Percentiles rank a stretch among this genome's conserved stretches.
Evolutionary conservation across 208 protist genomes (phyloP).

Genomic region (Crithidia bombi): DNA sequence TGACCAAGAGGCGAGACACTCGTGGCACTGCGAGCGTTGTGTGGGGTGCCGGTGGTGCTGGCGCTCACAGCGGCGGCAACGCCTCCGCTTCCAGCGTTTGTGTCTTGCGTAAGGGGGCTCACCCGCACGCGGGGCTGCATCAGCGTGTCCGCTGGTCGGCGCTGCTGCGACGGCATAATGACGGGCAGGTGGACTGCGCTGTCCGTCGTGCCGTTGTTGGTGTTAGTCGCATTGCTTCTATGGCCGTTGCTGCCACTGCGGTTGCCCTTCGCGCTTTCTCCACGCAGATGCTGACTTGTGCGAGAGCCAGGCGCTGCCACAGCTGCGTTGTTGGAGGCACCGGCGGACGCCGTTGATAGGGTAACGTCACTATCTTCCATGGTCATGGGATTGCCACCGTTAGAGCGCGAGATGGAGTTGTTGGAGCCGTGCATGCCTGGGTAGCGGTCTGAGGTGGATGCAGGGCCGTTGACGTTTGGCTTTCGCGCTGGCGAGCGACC

Average conservation of each 20-base stretch:
- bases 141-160: conserved; percentile 4
- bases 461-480: background rate
- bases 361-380: background rate
- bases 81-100: too few relatives aligned
- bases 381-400: conserved; percentile 10
- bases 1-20: background rate
- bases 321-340: background rate
- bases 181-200: conserved; percentile 9
- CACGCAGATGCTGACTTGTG: background rate
- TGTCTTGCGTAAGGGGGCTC: conserved; percentile 6
- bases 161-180: conserved; percentile 19
- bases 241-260: background rate
- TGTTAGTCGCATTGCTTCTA: conserved; percentile 1
- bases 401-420: background rate
- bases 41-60: background rate
- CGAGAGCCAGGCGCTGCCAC: background rate
- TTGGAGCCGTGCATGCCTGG: conserved; percentile 10
- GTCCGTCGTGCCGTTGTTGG: background rate
- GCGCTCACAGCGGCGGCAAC: background rate
- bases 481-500: background rate
- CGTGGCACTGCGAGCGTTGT: conserved; percentile 13
- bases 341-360: background rate
- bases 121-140: conserved; percentile 9
- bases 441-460: too few relatives aligned
- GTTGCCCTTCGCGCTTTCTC: background rate